Evolutionary conservation across 1,139 yeast genomes (phyloP).

Genomic region (Taphrina deformans): DNA sequence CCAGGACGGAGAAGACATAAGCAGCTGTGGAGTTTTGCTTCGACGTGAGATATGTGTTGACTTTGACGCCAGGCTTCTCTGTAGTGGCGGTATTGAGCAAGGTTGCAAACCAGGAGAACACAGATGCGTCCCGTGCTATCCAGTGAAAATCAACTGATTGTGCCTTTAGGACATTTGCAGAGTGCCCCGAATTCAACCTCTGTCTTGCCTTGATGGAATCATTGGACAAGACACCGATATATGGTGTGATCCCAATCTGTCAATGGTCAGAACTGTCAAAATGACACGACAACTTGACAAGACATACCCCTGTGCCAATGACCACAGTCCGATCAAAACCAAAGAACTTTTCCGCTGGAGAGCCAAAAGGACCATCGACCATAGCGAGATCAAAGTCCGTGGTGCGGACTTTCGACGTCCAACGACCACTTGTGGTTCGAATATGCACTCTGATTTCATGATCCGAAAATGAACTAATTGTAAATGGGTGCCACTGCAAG

Average conservation of each 20-base stretch:
- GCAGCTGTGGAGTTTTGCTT: background rate
- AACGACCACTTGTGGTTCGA: slow-evolving; percentile 9
- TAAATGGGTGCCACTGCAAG: slow-evolving; percentile 28
- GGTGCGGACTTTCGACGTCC: background rate
- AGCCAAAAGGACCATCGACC: slow-evolving; percentile 22
- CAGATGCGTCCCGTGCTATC: slow-evolving; percentile 17
- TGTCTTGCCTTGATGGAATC: background rate
- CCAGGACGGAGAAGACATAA: background rate
- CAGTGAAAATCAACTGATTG: slow-evolving; percentile 18
- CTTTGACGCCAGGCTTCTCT: background rate
- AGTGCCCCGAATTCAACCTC: background rate
- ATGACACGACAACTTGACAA: background rate
- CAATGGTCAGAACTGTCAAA: background rate
- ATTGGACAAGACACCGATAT: background rate
- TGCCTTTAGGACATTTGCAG: background rate
- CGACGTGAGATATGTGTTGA: slow-evolving; percentile 8
- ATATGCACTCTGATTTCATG: slow-evolving; percentile 4
- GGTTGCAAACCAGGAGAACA: slow-evolving; percentile 8
- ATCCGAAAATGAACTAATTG: slow-evolving; percentile 2
- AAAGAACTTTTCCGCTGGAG: slow-evolving; percentile 18
- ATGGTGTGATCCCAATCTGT: slow-evolving; percentile 1
- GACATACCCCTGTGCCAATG: slow-evolving; percentile 9
- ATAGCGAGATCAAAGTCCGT: background rate
- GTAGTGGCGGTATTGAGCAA: slow-evolving; percentile 2
- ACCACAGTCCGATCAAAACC: slow-evolving; percentile 18